Evolutionary conservation across 2,329 filamentous ascomycete genomes (phyloP).

Genomic region (Aspergillus viridinutans): DNA sequence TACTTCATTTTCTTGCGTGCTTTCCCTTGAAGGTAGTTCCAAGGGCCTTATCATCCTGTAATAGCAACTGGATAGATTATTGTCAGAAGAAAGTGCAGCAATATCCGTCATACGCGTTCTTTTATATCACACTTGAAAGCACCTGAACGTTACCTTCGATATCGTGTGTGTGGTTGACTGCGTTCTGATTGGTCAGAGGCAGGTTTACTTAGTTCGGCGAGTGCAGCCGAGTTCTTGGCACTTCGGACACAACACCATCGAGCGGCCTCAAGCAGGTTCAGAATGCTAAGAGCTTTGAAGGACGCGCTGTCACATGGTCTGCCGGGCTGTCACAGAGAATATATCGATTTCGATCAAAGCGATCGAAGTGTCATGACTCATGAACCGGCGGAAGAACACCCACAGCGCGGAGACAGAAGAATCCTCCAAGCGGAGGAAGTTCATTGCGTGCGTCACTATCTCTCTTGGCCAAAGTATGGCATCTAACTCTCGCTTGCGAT

Average conservation of each 20-base stretch:
- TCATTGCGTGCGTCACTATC: conserved; percentile 25
- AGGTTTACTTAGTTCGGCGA: background rate
- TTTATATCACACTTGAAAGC: background rate
- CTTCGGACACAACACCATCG: background rate
- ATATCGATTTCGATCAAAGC: background rate
- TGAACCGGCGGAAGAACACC: background rate
- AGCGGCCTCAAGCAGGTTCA: background rate
- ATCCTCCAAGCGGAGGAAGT: conserved; percentile 23
- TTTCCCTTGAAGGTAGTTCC: background rate
- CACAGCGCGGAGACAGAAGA: conserved; percentile 1
- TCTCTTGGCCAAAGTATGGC: background rate
- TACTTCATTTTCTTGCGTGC: background rate
- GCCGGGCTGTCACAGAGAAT: background rate
- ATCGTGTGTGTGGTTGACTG: no score
- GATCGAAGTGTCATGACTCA: background rate
- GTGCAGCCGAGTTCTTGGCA: background rate
- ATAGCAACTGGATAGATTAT: background rate
- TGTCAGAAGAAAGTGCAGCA: background rate
- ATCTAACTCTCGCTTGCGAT: background rate
- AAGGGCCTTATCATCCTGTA: no score
- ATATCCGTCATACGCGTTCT: no score
- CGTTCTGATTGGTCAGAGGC: background rate
- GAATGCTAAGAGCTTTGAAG: background rate
- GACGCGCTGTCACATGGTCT: background rate
- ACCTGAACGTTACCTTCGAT: no score